phyloP scores from a whole-genome alignment of 2,329 filamentous ascomycete species.

The Nannizziopsis arthrosporioides region DNA sequence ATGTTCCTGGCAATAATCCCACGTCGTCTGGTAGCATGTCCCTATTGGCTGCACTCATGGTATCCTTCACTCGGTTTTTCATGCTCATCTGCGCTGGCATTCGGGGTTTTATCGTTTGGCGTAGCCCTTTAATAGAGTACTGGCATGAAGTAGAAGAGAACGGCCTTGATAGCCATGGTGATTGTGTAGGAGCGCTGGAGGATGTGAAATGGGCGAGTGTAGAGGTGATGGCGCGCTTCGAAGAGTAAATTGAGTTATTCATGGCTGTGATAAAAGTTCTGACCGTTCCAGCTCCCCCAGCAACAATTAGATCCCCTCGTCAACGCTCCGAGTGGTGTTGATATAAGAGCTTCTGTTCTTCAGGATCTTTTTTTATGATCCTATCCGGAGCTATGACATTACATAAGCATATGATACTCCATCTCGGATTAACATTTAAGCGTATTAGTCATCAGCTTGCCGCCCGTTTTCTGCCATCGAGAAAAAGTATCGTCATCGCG shows the following conservation, averaged over 20 bases:
- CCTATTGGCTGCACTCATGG: slow-evolving; percentile 18
- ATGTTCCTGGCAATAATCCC: slow-evolving; percentile 36
- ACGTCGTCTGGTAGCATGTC: slow-evolving; percentile 33
- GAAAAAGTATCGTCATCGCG: too few relatives aligned
- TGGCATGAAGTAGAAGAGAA: slow-evolving; percentile 27
- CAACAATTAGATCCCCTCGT: slow-evolving; percentile 4
- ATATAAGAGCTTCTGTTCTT: not conserved
- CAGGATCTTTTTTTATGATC: not conserved
- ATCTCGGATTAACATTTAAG: not conserved
- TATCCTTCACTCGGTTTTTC: slow-evolving; percentile 24
- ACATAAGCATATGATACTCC: not conserved
- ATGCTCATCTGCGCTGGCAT: slow-evolving; percentile 31
- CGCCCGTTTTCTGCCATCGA: too few relatives aligned
- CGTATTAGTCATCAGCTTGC: not conserved
- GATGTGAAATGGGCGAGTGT: slow-evolving; percentile 15
- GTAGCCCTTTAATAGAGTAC: slow-evolving; percentile 13
- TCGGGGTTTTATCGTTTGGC: slow-evolving; percentile 20
- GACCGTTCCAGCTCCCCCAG: not conserved
- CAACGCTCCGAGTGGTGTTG: not conserved
- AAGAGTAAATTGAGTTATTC: slow-evolving; percentile 24
- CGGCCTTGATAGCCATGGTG: slow-evolving; percentile 22
- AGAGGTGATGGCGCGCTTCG: slow-evolving; percentile 17
- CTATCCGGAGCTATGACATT: slow-evolving; percentile 2
- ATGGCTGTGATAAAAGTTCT: slow-evolving; percentile 18
- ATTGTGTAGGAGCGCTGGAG: slow-evolving; percentile 11